A percentile compares a stretch with the other conserved stretches of the same genome.
Conservation (phyloP, 2,329 filamentous ascomycete species). For the Pyrenochaeta sp. region DNA sequence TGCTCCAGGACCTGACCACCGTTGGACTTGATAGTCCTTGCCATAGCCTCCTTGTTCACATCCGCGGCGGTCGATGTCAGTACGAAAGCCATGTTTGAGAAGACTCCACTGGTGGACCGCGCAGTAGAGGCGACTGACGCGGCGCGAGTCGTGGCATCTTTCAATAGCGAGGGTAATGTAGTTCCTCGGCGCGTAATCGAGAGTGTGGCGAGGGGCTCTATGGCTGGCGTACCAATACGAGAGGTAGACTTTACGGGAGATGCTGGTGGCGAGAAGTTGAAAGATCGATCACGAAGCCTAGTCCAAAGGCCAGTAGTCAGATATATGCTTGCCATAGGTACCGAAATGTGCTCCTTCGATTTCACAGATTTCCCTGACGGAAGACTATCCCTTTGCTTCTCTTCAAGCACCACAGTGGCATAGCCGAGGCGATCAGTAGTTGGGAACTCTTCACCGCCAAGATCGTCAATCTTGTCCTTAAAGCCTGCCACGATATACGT, state of each 20-base stretch:
- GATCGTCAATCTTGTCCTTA: slow-evolving; percentile 43
- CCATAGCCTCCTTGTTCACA: slow-evolving; percentile 65
- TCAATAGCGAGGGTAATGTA: slow-evolving; percentile 35
- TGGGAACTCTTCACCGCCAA: slow-evolving; percentile 39
- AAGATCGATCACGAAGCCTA: slow-evolving; percentile 51
- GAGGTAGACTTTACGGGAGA: slow-evolving; percentile 29
- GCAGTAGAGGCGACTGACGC: slow-evolving; percentile 38
- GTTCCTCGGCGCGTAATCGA: slow-evolving; percentile 57
- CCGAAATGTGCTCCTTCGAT: slow-evolving; percentile 42
- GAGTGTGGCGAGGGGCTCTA: slow-evolving; percentile 56
- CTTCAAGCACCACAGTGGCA: slow-evolving; percentile 49
- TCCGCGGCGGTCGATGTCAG: slow-evolving; percentile 72
- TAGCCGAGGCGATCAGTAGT: slow-evolving; percentile 55
- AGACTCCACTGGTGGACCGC: slow-evolving; percentile 60
- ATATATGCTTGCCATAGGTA: slow-evolving; percentile 54
- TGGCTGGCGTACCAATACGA: slow-evolving; percentile 33
- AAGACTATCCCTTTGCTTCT: slow-evolving; percentile 52
- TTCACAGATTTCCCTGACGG: slow-evolving; percentile 21
- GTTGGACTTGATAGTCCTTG: slow-evolving; percentile 70
- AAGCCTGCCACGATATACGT: slow-evolving; percentile 56
- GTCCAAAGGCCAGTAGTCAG: slow-evolving; percentile 55
- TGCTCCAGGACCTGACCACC: slow-evolving; percentile 76
- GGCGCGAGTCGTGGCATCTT: slow-evolving; percentile 35
- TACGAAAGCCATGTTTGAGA: slow-evolving; percentile 86
- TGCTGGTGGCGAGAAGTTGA: slow-evolving; percentile 30